Evolutionary conservation across 164 flowering plant genomes (phyloP), one percentile per base, ranked within the genome.

Genomic region (Dillenia suffruticosa): DNA sequence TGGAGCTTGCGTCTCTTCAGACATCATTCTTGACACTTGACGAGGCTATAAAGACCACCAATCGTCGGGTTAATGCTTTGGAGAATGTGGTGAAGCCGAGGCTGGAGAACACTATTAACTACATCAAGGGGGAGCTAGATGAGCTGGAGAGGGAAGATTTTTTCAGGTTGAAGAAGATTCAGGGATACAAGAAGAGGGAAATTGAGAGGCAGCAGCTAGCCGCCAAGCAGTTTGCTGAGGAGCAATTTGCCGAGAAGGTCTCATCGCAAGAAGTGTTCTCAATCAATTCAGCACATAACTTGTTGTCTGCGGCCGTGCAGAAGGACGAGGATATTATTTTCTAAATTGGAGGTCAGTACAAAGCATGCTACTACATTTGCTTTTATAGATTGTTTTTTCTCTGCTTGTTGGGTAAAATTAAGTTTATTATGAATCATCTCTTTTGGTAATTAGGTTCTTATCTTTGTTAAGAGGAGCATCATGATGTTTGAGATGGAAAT

Each of bases 111-210:
- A 92, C 98, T 0, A 82, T 92, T 6, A 80, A 13, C 59, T 92
- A 92, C 64, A 92, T 90, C 50, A 92, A 88, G 73, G 96, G 83
- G 5, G 97, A 92, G 76, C 58, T 92, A 70, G 97, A 92, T 76
- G 98, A 92, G 82, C 80, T 92, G 54, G 98, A 92, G 63, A 86
- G 98, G 58, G 97, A 92, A 71, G 98, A 92, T 69, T 92, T 92
- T 73, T 90, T 92, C 58, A 81, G 98, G 80, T 70, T 90, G 76
- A 92, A 92, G 85, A 92, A 92, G 82, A 83, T 92, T 9, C 98
- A 92, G 61, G 97, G 96, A 15, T 92, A 80, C 73, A 92, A 87
- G 81, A 90, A 75, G 79, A 88, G 90, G 75, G 98, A 79, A 65
- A 66, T 90, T 1, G 93, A 90, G 78, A 81, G 77, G 63, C 93